Evolutionary conservation across 2,329 filamentous ascomycete genomes (phyloP), one percentile per base, ranked within the genome.

Genomic region (Periconia macrospinosa): DNA sequence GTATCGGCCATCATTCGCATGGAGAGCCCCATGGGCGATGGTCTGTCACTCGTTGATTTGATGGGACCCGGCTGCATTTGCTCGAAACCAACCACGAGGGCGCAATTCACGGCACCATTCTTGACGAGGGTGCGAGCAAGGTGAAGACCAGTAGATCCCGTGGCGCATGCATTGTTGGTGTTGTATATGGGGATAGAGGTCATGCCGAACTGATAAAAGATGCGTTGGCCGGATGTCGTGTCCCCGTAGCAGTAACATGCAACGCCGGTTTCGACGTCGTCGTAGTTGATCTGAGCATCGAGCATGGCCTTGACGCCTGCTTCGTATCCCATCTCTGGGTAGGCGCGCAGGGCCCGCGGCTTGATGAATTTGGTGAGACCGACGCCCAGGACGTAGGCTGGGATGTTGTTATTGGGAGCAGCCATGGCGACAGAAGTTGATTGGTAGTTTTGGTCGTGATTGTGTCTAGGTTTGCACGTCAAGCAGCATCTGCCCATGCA

Each of bases 361-460:
- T 96, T 97, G 85, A 97, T 92, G 83, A 97, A 97, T 78, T 96
- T 96, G 78, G 93, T 97, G 87, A 97, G 92, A 77, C 93, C 93
- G 61, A 97, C 93, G 79, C 93, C 93, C 49, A 97, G 85, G 70
- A 97, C 90, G 80, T 97, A 97, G 79, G 79, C 80, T 53, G 81
- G 81, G 15, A 63, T 57, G 33, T 70, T 47, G 43, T 67, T 68
- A 43, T 67, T 63, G 1, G 62, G 54, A 15, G 63, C 59, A 15
- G 63, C 59, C 66, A 71, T 72, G 10, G 11, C 15, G 6, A 10
- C 5, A 37, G 11, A 37, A 37, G 3, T 27, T 27, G 23, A 8
- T 3, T 27, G 23, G 8, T n/a, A n/a, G n/a, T n/a, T n/a, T n/a
- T n/a, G n/a, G n/a, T n/a, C n/a, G n/a, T n/a, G n/a, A n/a, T n/a